Conservation (phyloP, 148 eudicot species). For the Rhododendron molle region DNA sequence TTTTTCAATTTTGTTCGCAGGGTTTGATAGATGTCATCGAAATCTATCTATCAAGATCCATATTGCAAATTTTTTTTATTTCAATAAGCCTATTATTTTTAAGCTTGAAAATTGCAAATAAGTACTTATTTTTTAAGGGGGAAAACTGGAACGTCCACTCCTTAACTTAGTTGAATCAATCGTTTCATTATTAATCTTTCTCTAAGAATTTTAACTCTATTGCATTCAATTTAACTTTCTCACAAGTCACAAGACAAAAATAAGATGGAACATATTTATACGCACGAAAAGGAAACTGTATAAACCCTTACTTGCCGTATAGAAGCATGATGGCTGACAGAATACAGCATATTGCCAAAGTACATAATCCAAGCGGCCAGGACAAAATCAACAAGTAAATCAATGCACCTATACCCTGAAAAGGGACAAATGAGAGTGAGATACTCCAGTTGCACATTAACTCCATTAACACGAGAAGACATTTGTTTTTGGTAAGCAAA, state of each 20-base stretch:
- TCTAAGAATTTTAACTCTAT: background rate
- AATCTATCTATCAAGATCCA: too few relatives aligned
- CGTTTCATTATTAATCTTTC: background rate
- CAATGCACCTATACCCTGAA: conserved; percentile 83
- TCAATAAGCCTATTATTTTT: too few relatives aligned
- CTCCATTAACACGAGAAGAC: background rate
- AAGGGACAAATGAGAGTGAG: conserved; percentile 15
- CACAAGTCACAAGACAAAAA: background rate
- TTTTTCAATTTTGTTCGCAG: too few relatives aligned
- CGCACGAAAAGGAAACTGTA: conserved; percentile 7
- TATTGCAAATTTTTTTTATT: too few relatives aligned
- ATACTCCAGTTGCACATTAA: conserved; percentile 3
- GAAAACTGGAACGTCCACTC: too few relatives aligned
- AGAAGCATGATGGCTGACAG: conserved; percentile 65
- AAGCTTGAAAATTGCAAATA: too few relatives aligned
- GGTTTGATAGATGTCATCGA: too few relatives aligned
- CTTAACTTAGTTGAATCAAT: background rate
- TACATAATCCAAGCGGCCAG: conserved; percentile 84
- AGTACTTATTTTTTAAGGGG: too few relatives aligned
- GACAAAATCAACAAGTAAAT: conserved; percentile 86
- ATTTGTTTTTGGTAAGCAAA: conserved; percentile 3
- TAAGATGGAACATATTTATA: background rate
- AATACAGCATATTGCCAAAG: conserved; percentile 69
- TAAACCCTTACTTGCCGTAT: conserved; percentile 78
- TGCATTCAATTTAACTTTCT: background rate